phyloP scores from a whole-genome alignment of 768 basidiomycete genomes.

The Lyophyllum atratum region DNA sequence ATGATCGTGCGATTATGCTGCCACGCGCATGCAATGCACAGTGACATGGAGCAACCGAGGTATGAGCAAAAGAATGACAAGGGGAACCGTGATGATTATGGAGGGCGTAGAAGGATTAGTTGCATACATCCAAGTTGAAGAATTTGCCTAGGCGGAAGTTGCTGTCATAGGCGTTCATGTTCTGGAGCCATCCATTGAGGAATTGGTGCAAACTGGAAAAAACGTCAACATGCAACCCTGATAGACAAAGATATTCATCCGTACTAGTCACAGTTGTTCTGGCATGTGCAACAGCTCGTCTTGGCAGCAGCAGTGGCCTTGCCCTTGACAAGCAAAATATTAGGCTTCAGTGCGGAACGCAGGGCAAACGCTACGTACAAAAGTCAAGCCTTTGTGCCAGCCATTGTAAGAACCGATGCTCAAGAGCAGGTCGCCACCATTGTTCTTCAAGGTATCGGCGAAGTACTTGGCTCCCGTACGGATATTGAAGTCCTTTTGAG shows the following conservation, averaged over 20 bases:
- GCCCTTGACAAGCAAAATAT: conserved; percentile 29
- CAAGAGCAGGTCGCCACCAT: conserved; percentile 54
- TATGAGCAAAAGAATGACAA: conserved; percentile 9
- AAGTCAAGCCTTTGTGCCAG: conserved; percentile 62
- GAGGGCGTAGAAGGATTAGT: conserved; percentile 4
- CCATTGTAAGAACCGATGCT: conserved; percentile 80
- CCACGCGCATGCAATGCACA: conserved; percentile 10
- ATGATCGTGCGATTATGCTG: conserved; percentile 4
- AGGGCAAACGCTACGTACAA: conserved; percentile 36
- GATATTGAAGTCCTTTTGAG: conserved; percentile 70
- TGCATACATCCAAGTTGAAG: conserved; percentile 61
- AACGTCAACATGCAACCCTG: conserved; percentile 1
- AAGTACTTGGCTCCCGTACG: conserved; percentile 65
- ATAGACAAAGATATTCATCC: conserved; percentile 24
- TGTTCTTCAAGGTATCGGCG: conserved; percentile 43
- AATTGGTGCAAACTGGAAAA: conserved; percentile 60
- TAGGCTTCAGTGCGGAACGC: neutral
- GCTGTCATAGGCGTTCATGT: conserved; percentile 50
- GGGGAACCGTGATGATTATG: neutral
- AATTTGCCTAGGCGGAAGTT: conserved; percentile 56
- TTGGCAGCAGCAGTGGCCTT: conserved; percentile 60
- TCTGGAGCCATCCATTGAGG: conserved; percentile 72
- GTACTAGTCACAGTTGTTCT: conserved; percentile 88
- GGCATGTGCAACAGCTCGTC: conserved; percentile 63
- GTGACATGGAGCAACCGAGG: neutral